Evolutionary conservation across 2,329 filamentous ascomycete genomes (phyloP).

Genomic region (Tolypocladium guangdongense): DNA sequence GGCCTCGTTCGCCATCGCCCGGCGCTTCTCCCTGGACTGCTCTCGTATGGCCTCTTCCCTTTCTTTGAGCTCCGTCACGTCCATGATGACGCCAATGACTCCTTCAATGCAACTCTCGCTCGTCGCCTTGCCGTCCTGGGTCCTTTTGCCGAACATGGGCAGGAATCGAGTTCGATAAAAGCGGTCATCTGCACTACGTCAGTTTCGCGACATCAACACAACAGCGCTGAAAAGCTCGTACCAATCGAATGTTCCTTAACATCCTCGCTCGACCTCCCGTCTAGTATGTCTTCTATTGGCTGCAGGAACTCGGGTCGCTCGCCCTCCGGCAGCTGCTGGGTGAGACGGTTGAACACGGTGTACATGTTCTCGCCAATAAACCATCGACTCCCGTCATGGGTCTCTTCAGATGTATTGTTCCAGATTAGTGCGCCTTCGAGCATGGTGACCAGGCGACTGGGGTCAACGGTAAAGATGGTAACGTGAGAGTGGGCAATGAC

Average conservation of each 20-base stretch:
- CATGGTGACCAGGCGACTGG: slow-evolving; percentile 49
- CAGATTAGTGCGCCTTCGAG: slow-evolving; percentile 57
- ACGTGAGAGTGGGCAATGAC: slow-evolving; percentile 67
- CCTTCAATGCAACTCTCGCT: slow-evolving; percentile 49
- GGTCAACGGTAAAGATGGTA: slow-evolving; percentile 64
- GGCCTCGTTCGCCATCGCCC: slow-evolving; percentile 61
- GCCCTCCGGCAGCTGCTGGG: slow-evolving; percentile 28
- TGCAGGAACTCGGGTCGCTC: slow-evolving; percentile 39
- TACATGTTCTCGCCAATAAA: slow-evolving; percentile 53
- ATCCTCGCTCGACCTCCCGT: slow-evolving; percentile 48
- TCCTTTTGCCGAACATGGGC: slow-evolving; percentile 48
- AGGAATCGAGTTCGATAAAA: slow-evolving; percentile 65
- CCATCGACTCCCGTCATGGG: slow-evolving; percentile 30
- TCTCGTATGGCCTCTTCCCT: slow-evolving; percentile 51
- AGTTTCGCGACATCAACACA: background rate
- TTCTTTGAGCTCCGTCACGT: slow-evolving; percentile 61
- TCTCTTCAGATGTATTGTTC: slow-evolving; percentile 30
- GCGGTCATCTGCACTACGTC: slow-evolving; percentile 34
- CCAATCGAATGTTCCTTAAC: slow-evolving; percentile 52
- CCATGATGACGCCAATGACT: slow-evolving; percentile 70
- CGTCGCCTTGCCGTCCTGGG: slow-evolving; percentile 35
- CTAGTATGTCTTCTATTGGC: slow-evolving; percentile 53
- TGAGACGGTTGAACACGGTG: slow-evolving; percentile 47
- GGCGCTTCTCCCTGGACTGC: slow-evolving; percentile 58
- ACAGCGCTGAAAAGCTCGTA: slow-evolving; percentile 12